A percentile compares a stretch with the other conserved stretches of the same genome.
These are phyloP conservation scores for Penicillium sp. DNA, from an alignment of 2,329 filamentous ascomycete species.

Conservation along the genomic window DNA sequence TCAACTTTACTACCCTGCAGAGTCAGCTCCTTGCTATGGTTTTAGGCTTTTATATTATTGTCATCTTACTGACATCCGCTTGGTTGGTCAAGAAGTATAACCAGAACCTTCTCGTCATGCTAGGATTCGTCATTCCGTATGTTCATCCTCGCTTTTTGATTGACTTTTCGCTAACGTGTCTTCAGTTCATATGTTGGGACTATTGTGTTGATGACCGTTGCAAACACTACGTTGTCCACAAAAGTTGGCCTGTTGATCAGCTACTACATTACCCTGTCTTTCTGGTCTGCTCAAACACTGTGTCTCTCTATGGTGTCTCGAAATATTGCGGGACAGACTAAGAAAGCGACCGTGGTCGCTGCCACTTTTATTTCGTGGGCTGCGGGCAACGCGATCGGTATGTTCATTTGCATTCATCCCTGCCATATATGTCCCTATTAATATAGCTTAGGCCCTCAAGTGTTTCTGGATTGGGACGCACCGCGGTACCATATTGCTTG, in stretches of 20 bases:
- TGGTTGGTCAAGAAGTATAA: constrained; percentile 67
- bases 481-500: constrained; percentile 71
- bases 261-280: constrained; percentile 76
- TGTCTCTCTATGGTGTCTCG: constrained; percentile 66
- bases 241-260: constrained; percentile 68
- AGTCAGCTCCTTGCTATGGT: constrained; percentile 74
- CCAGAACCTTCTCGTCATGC: constrained; percentile 70
- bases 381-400: constrained; percentile 66
- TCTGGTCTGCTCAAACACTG: constrained; percentile 73
- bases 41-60: constrained; percentile 70
- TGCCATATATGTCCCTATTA: neutral
- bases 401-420: constrained; percentile 12
- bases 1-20: constrained; percentile 65
- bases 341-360: constrained; percentile 68
- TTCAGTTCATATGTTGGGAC: constrained; percentile 10
- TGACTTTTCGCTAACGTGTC: neutral
- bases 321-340: constrained; percentile 72
- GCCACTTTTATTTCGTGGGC: constrained; percentile 71
- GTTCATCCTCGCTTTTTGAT: constrained; percentile 25
- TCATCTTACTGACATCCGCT: constrained; percentile 65
- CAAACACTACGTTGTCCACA: constrained; percentile 57
- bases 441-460: constrained; percentile 54
- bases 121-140: constrained; percentile 65
- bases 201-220: constrained; percentile 67
- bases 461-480: constrained; percentile 61